These are phyloP conservation scores for Fusarium sp. DNA, from an alignment of 2,329 filamentous ascomycete species.

Conservation along the genomic window DNA sequence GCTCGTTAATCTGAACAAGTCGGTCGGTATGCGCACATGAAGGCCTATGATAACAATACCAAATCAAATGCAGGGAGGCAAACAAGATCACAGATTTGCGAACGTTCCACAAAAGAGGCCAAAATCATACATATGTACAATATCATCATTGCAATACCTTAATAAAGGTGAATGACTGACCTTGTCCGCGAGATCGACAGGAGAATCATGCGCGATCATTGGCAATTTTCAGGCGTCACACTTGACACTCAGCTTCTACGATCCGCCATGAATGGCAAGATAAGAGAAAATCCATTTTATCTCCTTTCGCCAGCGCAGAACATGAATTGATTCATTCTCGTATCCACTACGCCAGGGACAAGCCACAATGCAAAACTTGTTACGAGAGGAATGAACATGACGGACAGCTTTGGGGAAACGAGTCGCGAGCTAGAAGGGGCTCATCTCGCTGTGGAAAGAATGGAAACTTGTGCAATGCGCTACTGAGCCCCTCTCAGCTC, in stretches of 20 bases:
- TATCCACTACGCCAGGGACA: constrained; percentile 20
- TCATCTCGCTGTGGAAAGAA: constrained; percentile 36
- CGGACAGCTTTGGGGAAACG: constrained; percentile 9
- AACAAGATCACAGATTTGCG: background rate
- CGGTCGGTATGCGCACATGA: background rate
- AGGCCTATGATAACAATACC: background rate
- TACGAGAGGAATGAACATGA: constrained; percentile 14
- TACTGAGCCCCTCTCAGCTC: constrained; percentile 28
- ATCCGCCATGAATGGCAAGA: constrained; percentile 1
- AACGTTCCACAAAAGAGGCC: constrained; percentile 10
- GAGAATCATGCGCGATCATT: constrained; percentile 32
- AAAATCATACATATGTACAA: constrained; percentile 9
- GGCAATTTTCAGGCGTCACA: background rate
- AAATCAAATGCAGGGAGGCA: constrained; percentile 10
- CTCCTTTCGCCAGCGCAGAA: constrained; percentile 1
- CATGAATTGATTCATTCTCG: constrained; percentile 24
- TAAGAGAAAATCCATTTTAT: background rate
- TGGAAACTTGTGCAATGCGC: constrained; percentile 27
- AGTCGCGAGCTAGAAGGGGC: constrained; percentile 29
- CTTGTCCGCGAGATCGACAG: constrained; percentile 35
- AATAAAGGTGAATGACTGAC: constrained; percentile 11
- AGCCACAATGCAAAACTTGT: constrained; percentile 7
- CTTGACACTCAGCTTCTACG: background rate
- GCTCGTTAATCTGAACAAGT: background rate
- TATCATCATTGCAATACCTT: constrained; percentile 3